These are phyloP conservation scores for Aquilaria yunnanensis DNA, from an alignment of 345 rosid genomes.

Conservation along the genomic window DNA sequence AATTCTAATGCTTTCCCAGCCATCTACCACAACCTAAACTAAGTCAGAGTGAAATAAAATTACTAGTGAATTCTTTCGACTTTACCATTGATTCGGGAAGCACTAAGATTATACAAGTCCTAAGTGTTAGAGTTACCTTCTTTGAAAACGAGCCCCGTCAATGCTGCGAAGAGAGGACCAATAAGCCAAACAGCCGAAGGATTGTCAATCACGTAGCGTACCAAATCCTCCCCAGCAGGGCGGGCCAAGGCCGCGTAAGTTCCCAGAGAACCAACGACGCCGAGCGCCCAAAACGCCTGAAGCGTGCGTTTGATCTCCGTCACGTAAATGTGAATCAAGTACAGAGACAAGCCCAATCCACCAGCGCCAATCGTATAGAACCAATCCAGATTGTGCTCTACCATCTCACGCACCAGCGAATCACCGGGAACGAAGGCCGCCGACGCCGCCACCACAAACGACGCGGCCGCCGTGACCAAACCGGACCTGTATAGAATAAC, in stretches of 20 bases:
- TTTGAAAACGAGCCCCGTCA: conserved; percentile 92
- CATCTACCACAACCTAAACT: too few relatives aligned
- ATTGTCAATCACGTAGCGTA: conserved; percentile 58
- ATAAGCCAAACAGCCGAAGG: conserved; percentile 78
- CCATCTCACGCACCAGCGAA: conserved; percentile 33
- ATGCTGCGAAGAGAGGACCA: conserved; percentile 87
- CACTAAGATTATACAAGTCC: too few relatives aligned
- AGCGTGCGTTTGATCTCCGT: conserved; percentile 90
- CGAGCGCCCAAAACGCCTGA: conserved; percentile 90
- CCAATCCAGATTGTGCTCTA: conserved; percentile 61
- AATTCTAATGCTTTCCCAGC: too few relatives aligned
- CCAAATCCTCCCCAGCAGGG: conserved; percentile 63
- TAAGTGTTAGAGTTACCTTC: conserved; percentile 44
- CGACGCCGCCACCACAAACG: conserved; percentile 78
- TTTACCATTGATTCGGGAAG: too few relatives aligned
- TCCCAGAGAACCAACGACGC: conserved; percentile 64
- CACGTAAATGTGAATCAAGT: conserved; percentile 84
- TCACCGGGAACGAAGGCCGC: conserved; percentile 58
- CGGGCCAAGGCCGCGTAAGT: conserved; percentile 53
- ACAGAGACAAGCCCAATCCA: conserved; percentile 70
- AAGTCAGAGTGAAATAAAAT: too few relatives aligned
- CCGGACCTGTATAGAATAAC: conserved; percentile 83
- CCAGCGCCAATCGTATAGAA: conserved; percentile 63
- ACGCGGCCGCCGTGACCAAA: conserved; percentile 71
- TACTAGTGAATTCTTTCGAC: too few relatives aligned